Conservation (phyloP, 1,284 basidiomycete genomes). For the Malassezia sp. region DNA sequence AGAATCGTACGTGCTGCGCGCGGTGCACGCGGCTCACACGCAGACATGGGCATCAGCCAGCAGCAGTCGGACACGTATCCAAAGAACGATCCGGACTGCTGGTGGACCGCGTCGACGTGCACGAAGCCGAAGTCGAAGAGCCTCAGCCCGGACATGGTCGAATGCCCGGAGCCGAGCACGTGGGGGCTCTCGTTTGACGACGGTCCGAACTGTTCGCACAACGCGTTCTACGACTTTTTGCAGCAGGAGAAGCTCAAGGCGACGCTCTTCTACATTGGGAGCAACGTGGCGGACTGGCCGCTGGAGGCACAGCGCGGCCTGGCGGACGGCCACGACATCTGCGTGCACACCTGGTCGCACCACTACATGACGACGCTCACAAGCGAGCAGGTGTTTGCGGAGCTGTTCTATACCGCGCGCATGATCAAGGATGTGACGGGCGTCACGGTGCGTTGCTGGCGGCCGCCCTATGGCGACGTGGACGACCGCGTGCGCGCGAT, state of each 20-base stretch:
- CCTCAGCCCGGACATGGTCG: slow-evolving; percentile 47
- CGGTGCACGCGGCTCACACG: too few relatives aligned
- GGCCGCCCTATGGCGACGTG: slow-evolving; percentile 51
- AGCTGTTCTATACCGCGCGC: slow-evolving; percentile 53
- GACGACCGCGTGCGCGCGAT: slow-evolving; percentile 53
- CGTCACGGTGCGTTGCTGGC: slow-evolving; percentile 50
- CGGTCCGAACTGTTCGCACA: slow-evolving; percentile 49
- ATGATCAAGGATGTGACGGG: slow-evolving; percentile 51
- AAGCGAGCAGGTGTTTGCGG: slow-evolving; percentile 52
- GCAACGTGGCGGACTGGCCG: slow-evolving; percentile 53
- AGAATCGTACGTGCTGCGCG: slow-evolving; percentile 42
- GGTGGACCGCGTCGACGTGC: slow-evolving; percentile 36
- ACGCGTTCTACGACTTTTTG: slow-evolving; percentile 52
- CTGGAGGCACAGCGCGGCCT: slow-evolving; percentile 51
- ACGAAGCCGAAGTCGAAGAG: slow-evolving; percentile 37
- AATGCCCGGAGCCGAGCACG: slow-evolving; percentile 50
- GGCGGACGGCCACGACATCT: slow-evolving; percentile 39
- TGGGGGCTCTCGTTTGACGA: slow-evolving; percentile 53
- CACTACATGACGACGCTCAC: slow-evolving; percentile 51
- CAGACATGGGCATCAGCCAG: slow-evolving; percentile 11
- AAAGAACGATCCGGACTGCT: slow-evolving; percentile 41
- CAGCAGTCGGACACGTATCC: slow-evolving; percentile 18
- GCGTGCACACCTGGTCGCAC: slow-evolving; percentile 48
- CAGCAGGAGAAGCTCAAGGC: slow-evolving; percentile 50
- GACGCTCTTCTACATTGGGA: slow-evolving; percentile 51